phyloP scores from a whole-genome alignment of 2,329 filamentous ascomycete genomes.

The Curvularia verruculosa region DNA sequence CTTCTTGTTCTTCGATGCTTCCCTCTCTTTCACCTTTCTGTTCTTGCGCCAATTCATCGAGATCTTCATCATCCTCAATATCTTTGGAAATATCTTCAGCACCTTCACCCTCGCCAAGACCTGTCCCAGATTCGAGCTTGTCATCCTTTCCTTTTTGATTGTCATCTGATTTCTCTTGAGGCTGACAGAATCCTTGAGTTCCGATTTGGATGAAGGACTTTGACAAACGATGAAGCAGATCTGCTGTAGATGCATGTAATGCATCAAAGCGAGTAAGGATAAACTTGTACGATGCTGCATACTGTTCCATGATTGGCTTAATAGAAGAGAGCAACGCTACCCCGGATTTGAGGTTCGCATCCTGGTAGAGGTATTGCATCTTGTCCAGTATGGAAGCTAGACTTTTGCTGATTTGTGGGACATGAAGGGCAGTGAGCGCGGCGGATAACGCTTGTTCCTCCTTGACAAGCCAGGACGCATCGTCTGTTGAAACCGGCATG shows the following conservation, averaged over 20 bases:
- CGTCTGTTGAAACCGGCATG: constrained; percentile 65
- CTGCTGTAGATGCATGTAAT: constrained; percentile 73
- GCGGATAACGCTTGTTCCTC: constrained; percentile 42
- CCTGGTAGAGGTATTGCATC: constrained; percentile 53
- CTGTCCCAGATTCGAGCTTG: constrained; percentile 88
- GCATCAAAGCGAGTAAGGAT: constrained; percentile 64
- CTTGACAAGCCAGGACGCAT: constrained; percentile 67
- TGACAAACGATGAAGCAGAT: constrained; percentile 75
- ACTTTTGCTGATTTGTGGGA: constrained; percentile 59
- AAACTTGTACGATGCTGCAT: constrained; percentile 65
- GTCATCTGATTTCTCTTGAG: constrained; percentile 73
- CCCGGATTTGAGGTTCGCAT: constrained; percentile 53
- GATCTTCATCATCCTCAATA: constrained; percentile 88
- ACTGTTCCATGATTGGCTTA: constrained; percentile 77
- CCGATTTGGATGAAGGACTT: constrained; percentile 80
- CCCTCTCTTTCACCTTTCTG: constrained; percentile 65
- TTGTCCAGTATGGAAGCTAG: constrained; percentile 54
- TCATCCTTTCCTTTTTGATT: constrained; percentile 72
- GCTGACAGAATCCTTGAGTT: constrained; percentile 87
- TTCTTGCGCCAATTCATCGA: constrained; percentile 89
- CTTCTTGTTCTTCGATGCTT: constrained; percentile 79
- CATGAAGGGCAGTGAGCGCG: constrained; percentile 65
- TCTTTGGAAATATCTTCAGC: constrained; percentile 98
- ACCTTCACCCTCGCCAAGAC: constrained; percentile 91
- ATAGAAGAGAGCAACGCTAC: constrained; percentile 66